Base-by-base conservation (phyloP, 805 yeast species). In the Lipomyces japonicus region DNA sequence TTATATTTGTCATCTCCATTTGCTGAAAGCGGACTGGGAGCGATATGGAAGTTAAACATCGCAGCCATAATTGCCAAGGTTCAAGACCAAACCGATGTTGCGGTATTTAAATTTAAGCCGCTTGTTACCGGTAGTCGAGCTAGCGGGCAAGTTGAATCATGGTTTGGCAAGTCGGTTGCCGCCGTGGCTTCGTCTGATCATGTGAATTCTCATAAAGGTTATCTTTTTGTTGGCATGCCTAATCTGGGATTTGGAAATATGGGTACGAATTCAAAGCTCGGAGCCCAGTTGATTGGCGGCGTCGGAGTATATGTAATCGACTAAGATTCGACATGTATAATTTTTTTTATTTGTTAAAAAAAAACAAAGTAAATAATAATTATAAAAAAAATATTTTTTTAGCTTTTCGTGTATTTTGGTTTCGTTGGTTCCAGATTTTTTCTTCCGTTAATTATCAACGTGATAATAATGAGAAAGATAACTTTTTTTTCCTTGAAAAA, bases 1-100 rank as follows among this genome's bases (percentile, higher is more conserved):
- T 50, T 76, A 21, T 66, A 65, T 43, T 58, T 76, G 2, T 67
- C 78, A 0, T 71, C 79, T 0, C 76, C 78, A 1, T 66, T 66
- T 16, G 73, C 71, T 10, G 62, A 50, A 16, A 61, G 61, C 25
- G 77, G 76, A 2, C 62, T 63, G 47, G 82, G 81, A 0, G 73
- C 75, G 0, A 64, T 81, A 2, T 80, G 80, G 74, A 57, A 60
- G 31, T 48, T 76, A 1, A 48, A 64, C 14, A 45, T 53, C 31
- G 49, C 39, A 25, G 48, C 42, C 19, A 25, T 44, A 12, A 31
- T 50, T 10, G 7, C 19, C 21, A 34, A 34, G 37, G 43, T 26
- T 10, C 43, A 22, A 14, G 43, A 26, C 10, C 44, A 39, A 10
- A 9, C 19, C 10, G 43, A 22, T 12, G 42, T 12, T 6, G 48